These are phyloP conservation scores for Dactylis glomerata DNA, from an alignment of 176 grass and related monocot species.

Conservation along the genomic window DNA sequence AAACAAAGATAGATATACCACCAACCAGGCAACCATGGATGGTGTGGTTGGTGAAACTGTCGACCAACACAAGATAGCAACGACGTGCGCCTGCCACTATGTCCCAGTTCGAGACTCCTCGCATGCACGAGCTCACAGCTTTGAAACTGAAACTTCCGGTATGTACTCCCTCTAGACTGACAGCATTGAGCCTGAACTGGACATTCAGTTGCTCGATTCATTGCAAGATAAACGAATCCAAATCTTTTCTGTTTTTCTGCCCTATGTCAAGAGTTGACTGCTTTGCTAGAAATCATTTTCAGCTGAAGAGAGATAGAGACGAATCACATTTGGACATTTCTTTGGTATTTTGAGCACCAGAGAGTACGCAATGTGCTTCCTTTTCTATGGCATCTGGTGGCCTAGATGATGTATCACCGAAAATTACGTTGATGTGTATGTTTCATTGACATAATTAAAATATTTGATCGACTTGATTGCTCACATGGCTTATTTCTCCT, in stretches of 20 bases:
- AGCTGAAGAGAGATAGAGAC: not conserved
- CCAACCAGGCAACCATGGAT: slow-evolving; percentile 20
- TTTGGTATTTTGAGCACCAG: not conserved
- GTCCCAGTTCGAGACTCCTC: slow-evolving; percentile 1
- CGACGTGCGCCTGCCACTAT: not conserved
- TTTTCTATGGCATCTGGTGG: not conserved
- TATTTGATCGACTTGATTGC: slow-evolving; percentile 9
- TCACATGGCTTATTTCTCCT: not conserved
- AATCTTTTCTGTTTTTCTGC: not conserved
- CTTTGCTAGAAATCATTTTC: not conserved
- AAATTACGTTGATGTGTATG: not conserved
- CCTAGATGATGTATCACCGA: slow-evolving; percentile 2
- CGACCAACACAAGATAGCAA: not conserved
- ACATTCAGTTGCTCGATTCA: not conserved
- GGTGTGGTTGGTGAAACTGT: slow-evolving; percentile 26
- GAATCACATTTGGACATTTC: slow-evolving; percentile 1
- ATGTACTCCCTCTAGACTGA: not conserved
- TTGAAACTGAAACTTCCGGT: not conserved
- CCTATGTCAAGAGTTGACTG: not conserved
- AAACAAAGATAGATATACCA: not conserved
- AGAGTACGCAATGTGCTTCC: slow-evolving; percentile 1
- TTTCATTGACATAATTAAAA: slow-evolving; percentile 2
- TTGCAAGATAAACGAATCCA: not conserved
- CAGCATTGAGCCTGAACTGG: not conserved
- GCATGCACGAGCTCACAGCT: not conserved